Base-by-base conservation (phyloP, 805 yeast genomes). In the Pichia phayaonensis region DNA sequence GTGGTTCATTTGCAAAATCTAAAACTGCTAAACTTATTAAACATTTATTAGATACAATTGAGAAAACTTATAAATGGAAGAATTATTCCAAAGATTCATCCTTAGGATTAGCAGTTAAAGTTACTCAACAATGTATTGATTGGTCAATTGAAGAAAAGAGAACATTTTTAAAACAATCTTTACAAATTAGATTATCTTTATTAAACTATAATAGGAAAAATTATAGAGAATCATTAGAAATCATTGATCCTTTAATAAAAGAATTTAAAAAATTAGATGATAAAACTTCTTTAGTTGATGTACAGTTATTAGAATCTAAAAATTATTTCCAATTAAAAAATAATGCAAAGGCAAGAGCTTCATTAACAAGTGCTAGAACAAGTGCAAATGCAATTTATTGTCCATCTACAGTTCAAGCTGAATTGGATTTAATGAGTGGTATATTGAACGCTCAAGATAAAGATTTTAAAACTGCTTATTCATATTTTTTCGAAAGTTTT, bases 331-430 rank as follows among this genome's bases (percentile, higher is more conserved):
- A 95, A 26, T 74, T 94, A 60, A 80, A 97, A 66, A 94, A 94
- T 67, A 77, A 87, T 61, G 86, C 97, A 6, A 94, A 92, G 70
- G 80, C 96, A 6, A 81, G 87, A 61, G 97, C 98, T 8, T 83
- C 97, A 2, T 75, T 94, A 60, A 90, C 98, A 2, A 83, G 95
- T 44, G 97, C 99, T 2, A 80, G 98, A 68, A 94, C 99, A 0
- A 85, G 95, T 3, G 99, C 99, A n/a, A 95, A 94, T 67, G 79
- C 97, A 22, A 88, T 94, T 47, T 95, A 90, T 72, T 87, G 96
- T 61, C 96, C 98, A 11, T 86, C 97, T n/a, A 73, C 83, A 47
- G 77, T 85, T 59, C 96, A 94, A 70, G 98, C 98, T 1, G 96
- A 90, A 64, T 77, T 94, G 49, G 99, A 94, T 66, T 79, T 88